Percentiles rank a stretch among this genome's conserved stretches.
Evolutionary conservation across 1,284 basidiomycete species (phyloP).

Genomic region (Naganishia sp.): DNA sequence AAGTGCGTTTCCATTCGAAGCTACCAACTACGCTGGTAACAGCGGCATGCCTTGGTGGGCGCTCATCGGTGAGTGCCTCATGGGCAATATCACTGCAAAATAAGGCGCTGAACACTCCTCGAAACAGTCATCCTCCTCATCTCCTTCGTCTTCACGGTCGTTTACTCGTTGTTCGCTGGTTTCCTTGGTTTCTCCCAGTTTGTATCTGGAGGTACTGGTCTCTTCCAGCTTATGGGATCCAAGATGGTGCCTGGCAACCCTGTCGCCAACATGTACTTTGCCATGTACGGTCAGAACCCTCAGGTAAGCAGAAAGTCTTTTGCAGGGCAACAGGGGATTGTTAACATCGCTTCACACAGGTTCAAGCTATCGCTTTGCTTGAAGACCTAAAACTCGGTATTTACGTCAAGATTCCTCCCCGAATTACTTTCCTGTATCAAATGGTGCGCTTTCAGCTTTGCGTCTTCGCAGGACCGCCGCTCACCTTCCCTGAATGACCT

Average conservation of each 20-base stretch:
- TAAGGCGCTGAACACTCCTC: not conserved
- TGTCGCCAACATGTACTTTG: slow-evolving; percentile 66
- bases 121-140: slow-evolving; percentile 54
- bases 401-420: slow-evolving; percentile 74
- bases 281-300: slow-evolving; percentile 34
- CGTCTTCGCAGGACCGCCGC: not conserved
- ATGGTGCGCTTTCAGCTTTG: slow-evolving; percentile 50
- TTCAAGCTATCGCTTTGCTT: slow-evolving; percentile 56
- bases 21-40: slow-evolving; percentile 60
- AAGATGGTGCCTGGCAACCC: slow-evolving; percentile 65
- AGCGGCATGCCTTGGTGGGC: slow-evolving; percentile 62
- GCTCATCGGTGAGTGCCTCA: slow-evolving; percentile 41
- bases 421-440: slow-evolving; percentile 68
- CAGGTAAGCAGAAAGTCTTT: not conserved
- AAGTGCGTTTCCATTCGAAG: slow-evolving; percentile 19
- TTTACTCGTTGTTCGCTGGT: slow-evolving; percentile 61
- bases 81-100: not conserved
- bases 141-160: slow-evolving; percentile 60
- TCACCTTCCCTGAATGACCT: not conserved
- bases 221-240: slow-evolving; percentile 69
- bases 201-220: slow-evolving; percentile 55
- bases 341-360: slow-evolving; percentile 18
- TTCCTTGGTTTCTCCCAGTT: slow-evolving; percentile 57
- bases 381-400: slow-evolving; percentile 71
- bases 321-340: not conserved